Conservation (phyloP, 2,329 filamentous ascomycete genomes). For the Diaporthe sp. region DNA sequence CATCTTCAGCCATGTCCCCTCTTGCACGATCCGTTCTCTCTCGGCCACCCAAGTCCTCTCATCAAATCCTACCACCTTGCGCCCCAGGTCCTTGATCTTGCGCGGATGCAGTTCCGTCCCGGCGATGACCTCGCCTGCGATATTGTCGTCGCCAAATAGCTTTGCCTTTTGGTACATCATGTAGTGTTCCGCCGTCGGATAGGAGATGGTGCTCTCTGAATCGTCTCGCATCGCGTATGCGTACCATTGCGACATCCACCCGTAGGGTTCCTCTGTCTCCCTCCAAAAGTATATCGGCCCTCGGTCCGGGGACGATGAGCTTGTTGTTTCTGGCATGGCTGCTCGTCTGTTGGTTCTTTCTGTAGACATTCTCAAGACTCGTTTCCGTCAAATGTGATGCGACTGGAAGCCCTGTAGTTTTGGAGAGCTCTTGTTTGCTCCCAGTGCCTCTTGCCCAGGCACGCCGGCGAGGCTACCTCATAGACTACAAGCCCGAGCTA, state of each 20-base stretch:
- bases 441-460: not conserved
- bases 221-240: slow-evolving; percentile 58
- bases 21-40: slow-evolving; percentile 64
- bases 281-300: slow-evolving; percentile 58
- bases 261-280: slow-evolving; percentile 56
- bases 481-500: not conserved
- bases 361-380: not conserved
- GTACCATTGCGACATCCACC: slow-evolving; percentile 74
- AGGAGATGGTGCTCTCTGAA: slow-evolving; percentile 48
- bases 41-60: slow-evolving; percentile 60
- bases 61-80: slow-evolving; percentile 64
- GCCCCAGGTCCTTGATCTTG: slow-evolving; percentile 64
- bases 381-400: not conserved
- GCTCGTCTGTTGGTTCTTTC: not conserved
- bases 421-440: not conserved
- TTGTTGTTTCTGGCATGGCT: not conserved
- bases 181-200: slow-evolving; percentile 63
- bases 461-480: not conserved
- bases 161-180: slow-evolving; percentile 67
- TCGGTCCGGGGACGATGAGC: not conserved
- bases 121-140: slow-evolving; percentile 59
- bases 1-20: slow-evolving; percentile 71
- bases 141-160: slow-evolving; percentile 56
- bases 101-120: slow-evolving; percentile 52
- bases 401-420: not conserved